A percentile compares a stretch with the other conserved stretches of the same genome.
Evolutionary conservation across 164 flowering plant genomes (phyloP).

Genomic region (Vitis riparia): DNA sequence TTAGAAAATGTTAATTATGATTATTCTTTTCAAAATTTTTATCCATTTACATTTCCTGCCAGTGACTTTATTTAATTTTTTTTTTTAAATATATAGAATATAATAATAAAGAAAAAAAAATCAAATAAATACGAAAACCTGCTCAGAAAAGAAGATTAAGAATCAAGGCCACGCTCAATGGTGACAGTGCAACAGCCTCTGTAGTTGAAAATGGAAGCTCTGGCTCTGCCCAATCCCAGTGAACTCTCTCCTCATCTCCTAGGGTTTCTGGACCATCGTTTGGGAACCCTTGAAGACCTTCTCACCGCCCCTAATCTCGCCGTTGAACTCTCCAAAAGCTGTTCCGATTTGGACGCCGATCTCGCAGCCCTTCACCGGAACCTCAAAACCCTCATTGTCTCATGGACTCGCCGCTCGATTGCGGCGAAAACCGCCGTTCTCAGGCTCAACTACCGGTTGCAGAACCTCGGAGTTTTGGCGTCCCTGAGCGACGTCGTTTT

Average conservation of each 20-base stretch:
- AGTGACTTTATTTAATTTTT: no score
- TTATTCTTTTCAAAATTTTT: no score
- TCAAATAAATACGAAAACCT: no score
- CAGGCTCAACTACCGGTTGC: constrained; percentile 15
- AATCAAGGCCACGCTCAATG: no score
- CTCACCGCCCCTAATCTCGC: constrained; percentile 9
- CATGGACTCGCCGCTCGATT: constrained; percentile 39
- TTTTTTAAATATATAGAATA: no score
- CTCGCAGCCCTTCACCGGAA: constrained; percentile 11
- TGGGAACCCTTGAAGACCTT: constrained; percentile 18
- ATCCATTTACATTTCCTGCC: no score
- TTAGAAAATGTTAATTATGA: no score
- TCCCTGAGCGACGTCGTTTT: constrained; percentile 10
- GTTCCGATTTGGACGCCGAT: constrained; percentile 19
- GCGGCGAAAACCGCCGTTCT: constrained; percentile 20
- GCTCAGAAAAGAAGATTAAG: no score
- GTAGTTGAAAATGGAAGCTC: no score
- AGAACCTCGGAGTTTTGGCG: constrained; percentile 20
- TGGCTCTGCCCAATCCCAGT: constrained; percentile 16
- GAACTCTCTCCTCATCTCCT: constrained; percentile 14
- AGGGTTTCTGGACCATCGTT: constrained; percentile 23
- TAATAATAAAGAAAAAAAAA: no score
- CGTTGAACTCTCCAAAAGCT: constrained; percentile 4
- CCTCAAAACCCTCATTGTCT: constrained; percentile 24
- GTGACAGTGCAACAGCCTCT: no score